These are phyloP conservation scores for Naegleria lovaniensis DNA, from an alignment of 208 protist genomes.

Conservation along the genomic window DNA sequence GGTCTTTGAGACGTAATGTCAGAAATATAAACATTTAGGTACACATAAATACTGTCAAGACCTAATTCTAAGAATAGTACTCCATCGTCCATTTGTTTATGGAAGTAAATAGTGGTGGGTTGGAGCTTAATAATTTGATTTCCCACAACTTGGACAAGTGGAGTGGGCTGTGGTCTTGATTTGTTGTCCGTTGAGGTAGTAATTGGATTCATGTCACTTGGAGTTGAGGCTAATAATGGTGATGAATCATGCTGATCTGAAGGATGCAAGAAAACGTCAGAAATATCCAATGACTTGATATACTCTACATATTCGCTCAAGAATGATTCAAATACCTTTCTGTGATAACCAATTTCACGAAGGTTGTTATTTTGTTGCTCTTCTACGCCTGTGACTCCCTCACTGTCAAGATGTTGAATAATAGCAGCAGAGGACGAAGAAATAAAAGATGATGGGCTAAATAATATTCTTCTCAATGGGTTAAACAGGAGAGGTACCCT, in stretches of 20 bases:
- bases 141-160: background rate
- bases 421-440: background rate
- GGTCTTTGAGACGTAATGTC: background rate
- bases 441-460: background rate
- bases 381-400: background rate
- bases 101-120: conserved; percentile 21
- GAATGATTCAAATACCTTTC: conserved; percentile 24
- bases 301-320: conserved; percentile 19
- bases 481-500: background rate
- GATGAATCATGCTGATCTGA: background rate
- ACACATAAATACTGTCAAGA: conserved; percentile 10
- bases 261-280: background rate
- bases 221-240: background rate
- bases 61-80: background rate
- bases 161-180: background rate
- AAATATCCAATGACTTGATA: conserved; percentile 6
- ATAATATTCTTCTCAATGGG: background rate
- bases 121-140: background rate
- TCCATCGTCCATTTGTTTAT: conserved; percentile 14
- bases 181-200: background rate
- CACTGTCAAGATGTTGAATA: background rate
- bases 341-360: background rate
- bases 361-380: background rate
- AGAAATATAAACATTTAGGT: conserved; percentile 13
- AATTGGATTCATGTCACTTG: background rate